phyloP scores from a whole-genome alignment of 148 eudicot genomes.

The Limonium bicolor region DNA sequence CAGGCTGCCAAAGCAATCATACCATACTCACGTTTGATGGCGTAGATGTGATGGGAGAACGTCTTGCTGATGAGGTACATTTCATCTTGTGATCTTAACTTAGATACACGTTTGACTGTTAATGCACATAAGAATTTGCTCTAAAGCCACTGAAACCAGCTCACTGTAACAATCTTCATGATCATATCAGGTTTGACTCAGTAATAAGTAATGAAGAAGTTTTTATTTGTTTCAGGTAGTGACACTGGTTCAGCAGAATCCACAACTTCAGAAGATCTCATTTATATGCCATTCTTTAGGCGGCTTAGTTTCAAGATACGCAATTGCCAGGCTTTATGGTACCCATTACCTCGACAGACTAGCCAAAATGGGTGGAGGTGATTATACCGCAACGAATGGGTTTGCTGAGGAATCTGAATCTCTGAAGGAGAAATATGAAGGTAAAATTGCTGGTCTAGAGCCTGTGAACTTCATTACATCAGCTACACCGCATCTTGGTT shows the following conservation, averaged over 20 bases:
- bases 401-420: constrained; percentile 8
- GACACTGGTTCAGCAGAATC: constrained; percentile 39
- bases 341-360: constrained; percentile 11
- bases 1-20: constrained; percentile 70
- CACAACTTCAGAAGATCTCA: constrained; percentile 64
- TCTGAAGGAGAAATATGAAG: constrained; percentile 24
- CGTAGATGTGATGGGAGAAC: constrained; percentile 77
- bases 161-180: neutral
- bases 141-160: neutral
- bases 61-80: constrained; percentile 82
- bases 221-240: constrained; percentile 42
- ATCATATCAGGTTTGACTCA: neutral
- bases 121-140: neutral
- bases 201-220: neutral
- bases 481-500: constrained; percentile 93
- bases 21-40: constrained; percentile 71
- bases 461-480: constrained; percentile 75
- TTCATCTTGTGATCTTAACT: neutral
- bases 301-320: constrained; percentile 76
- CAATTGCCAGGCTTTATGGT: constrained; percentile 58
- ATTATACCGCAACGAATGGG: constrained; percentile 9
- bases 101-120: neutral
- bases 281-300: constrained; percentile 85
- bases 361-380: constrained; percentile 16
- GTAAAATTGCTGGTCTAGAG: constrained; percentile 70